Conservation (phyloP, 2,329 filamentous ascomycete genomes). For the Immersiporthe knoxdaviesiana region DNA sequence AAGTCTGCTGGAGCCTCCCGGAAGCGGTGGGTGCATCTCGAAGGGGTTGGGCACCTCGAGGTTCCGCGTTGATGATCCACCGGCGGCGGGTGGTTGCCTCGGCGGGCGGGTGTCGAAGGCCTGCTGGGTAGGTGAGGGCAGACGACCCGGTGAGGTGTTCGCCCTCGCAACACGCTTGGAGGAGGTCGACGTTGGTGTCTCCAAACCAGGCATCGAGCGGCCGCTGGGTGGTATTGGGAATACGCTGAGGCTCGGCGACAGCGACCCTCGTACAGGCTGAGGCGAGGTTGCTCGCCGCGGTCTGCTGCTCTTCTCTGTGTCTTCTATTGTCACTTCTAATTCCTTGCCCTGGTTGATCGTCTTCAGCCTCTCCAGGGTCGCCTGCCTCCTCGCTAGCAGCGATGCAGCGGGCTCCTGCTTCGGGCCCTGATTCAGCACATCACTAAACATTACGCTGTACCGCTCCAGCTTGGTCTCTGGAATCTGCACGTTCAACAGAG, state of each 20-base stretch:
- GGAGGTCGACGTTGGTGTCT: constrained; percentile 35
- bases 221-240: constrained; percentile 46
- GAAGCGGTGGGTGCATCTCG: constrained; percentile 16
- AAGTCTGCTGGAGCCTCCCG: neutral
- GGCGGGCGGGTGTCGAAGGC: constrained; percentile 38
- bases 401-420: constrained; percentile 39
- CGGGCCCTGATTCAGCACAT: constrained; percentile 60
- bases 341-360: constrained; percentile 44
- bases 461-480: constrained; percentile 80
- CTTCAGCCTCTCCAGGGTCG: constrained; percentile 60
- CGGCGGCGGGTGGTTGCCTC: constrained; percentile 3
- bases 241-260: constrained; percentile 50
- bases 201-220: constrained; percentile 27
- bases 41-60: constrained; percentile 27
- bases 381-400: constrained; percentile 61
- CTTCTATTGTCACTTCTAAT: constrained; percentile 37
- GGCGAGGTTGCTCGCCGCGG: constrained; percentile 55
- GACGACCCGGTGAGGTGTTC: constrained; percentile 57
- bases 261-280: constrained; percentile 38
- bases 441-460: constrained; percentile 92
- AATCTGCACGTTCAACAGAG: constrained; percentile 75
- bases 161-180: constrained; percentile 51
- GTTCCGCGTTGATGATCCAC: constrained; percentile 16
- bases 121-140: constrained; percentile 48
- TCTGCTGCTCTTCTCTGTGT: constrained; percentile 38